Evolutionary conservation across 257 asterid species (phyloP), one percentile per base, ranked within the genome.

Genomic region (Marsdenia floribunda): DNA sequence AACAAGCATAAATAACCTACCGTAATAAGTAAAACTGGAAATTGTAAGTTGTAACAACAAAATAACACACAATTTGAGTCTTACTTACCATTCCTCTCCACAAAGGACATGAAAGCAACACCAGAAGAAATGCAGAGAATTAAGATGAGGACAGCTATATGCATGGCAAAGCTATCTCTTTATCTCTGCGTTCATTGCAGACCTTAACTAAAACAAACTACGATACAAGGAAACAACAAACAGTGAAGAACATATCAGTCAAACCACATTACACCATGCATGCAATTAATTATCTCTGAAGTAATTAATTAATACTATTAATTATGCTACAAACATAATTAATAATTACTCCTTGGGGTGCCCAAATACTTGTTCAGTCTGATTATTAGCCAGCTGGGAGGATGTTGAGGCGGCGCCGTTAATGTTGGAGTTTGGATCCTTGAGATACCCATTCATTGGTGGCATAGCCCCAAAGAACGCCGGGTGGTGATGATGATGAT

Each of bases 401-500:
- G 96, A 87, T 6, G 91, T 68, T 9, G 66, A 73, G 24, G 88
- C 86, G 12, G 80, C 91, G 10, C 49, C 49, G 49, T 44, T 44
- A 7, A 81, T 90, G 75, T 73, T 85, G 46, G 83, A 26, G 47
- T 52, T 77, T 1, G 78, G 79, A 67, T 85, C 92, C 81, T 80
- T 87, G 77, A 85, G 77, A 82, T 82, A 84, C 38, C 86, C 85
- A 73, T 82, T 88, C 89, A 87, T 79, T 1, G 89, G 76, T 46
- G 33, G 84, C 86, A 18, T 82, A 63, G 84, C 86, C 6, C 53
- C 85, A 79, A 76, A 87, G 63, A 59, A 68, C 0, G 85, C 90
- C 40, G 80, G 88, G 13, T 86, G 96, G 71, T 80, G 88, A 15
- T 86, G 96, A 71, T 80, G 87, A 75, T 83, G 90, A 75, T 85